These are phyloP conservation scores for Coemansia sp. DNA, from an alignment of 192 early-diverging fungal genomes.

Conservation along the genomic window DNA sequence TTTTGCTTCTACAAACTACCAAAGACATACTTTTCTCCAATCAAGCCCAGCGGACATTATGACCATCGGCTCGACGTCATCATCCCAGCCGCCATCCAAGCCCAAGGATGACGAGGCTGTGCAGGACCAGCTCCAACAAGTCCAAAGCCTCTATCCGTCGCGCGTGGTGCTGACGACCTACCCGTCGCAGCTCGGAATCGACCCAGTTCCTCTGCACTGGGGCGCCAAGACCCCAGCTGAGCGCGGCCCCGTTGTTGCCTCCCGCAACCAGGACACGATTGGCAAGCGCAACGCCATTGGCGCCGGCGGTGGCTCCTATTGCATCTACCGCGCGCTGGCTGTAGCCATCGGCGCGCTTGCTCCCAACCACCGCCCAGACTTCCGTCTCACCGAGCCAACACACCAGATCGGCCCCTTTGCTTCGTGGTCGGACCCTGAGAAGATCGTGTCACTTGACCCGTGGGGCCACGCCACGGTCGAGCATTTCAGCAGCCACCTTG, in stretches of 20 bases:
- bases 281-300: conserved; percentile 92
- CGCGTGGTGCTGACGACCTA: conserved; percentile 73
- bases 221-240: conserved; percentile 66
- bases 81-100: neutral
- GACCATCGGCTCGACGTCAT: neutral
- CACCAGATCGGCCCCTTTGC: conserved; percentile 76
- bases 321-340: conserved; percentile 87
- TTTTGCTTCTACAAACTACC: neutral
- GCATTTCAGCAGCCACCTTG: conserved; percentile 62
- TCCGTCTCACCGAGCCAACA: conserved; percentile 83
- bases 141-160: conserved; percentile 54
- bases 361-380: conserved; percentile 83
- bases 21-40: neutral
- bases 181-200: conserved; percentile 66
- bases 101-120: neutral
- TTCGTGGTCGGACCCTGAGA: conserved; percentile 79
- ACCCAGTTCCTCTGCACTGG: conserved; percentile 77
- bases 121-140: conserved; percentile 2
- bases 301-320: conserved; percentile 90
- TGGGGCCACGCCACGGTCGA: conserved; percentile 80
- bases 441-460: conserved; percentile 93
- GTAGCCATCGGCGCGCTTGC: conserved; percentile 87
- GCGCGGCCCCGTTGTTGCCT: conserved; percentile 87
- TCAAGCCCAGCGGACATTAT: neutral
- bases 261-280: conserved; percentile 71